Evolutionary conservation across 192 early-diverging fungal genomes (phyloP), one percentile per base, ranked within the genome.

Genomic region (Lobosporangium transversale): DNA sequence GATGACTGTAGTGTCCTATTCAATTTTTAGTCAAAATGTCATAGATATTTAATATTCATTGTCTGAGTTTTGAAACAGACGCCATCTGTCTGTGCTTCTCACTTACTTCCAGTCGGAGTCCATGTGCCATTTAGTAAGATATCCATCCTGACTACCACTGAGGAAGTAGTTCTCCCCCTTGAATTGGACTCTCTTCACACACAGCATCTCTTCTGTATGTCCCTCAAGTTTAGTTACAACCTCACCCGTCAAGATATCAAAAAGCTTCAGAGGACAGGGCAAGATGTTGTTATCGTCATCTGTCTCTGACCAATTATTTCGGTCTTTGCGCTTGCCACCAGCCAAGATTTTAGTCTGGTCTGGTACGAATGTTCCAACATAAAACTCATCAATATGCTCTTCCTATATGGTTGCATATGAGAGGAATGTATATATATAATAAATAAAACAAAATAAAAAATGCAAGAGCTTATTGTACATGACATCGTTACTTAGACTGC

Each of bases 211-310:
- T 73, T 98, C 95, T 18, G 85, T 81, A 69, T 98, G 96, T 3
- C 93, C 94, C 45, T 92, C 87, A 14, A 95, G 81, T 62, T 81
- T 85, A n/a, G 80, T 79, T 27, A 95, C 84, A 12, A 96, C 94
- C 70, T 91, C 86, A n/a, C 95, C 91, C 6, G 89, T 86, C 27
- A 89, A 51, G 8, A 95, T 74, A 54, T 97, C 90, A 76, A 98
- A 98, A 18, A 96, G 84, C 61, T 97, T 98, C 26, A 98, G 81
- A 6, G 95, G 92, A 62, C 96, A 98, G 2, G 94, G 93, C 70
- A 98, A 66, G 61, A 98, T 95, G 57, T 95, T 93, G 74, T 96
- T 97, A 68, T 98, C 96, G 4, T 95, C 90, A 61, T 97, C 95
- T 49, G 91, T 90, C 51, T 90, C 86, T 7, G 89, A 94, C 96